Conservation (phyloP, 106 monocot species). For the Platanthera guangdongensis region DNA sequence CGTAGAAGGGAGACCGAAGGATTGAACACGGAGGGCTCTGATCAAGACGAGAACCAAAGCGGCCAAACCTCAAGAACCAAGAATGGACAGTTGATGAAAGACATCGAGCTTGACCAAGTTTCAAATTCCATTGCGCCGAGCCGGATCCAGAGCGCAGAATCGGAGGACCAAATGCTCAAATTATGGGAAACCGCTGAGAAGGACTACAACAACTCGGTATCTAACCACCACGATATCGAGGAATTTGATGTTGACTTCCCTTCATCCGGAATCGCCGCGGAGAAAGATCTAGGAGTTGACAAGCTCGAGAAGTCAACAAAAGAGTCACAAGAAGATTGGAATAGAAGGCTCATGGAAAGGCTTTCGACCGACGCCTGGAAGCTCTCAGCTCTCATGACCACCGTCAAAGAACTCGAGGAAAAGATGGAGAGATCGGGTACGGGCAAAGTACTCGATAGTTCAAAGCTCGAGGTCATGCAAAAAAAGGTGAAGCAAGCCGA, state of each 20-base stretch:
- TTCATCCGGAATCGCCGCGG: constrained; percentile 35
- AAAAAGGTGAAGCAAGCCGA: constrained; percentile 54
- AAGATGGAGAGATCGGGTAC: constrained; percentile 44
- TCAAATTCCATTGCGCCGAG: constrained; percentile 10
- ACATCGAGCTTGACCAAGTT: constrained; percentile 73
- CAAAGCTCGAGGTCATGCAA: constrained; percentile 32
- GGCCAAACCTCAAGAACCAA: constrained; percentile 16
- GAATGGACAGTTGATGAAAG: constrained; percentile 49
- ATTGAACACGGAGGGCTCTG: constrained; percentile 6
- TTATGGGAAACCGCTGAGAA: constrained; percentile 47
- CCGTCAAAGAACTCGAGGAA: constrained; percentile 35
- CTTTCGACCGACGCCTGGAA: constrained; percentile 52
- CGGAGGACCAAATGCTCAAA: constrained; percentile 52
- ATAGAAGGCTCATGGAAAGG: constrained; percentile 30
- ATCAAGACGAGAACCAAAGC: neutral
- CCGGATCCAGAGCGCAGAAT: constrained; percentile 12
- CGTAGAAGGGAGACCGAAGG: constrained; percentile 28
- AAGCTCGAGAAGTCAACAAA: constrained; percentile 25
- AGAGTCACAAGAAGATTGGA: constrained; percentile 47
- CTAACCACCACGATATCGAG: constrained; percentile 19
- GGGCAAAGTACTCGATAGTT: constrained; percentile 15
- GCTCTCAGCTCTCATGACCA: constrained; percentile 35
- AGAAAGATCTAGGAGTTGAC: constrained; percentile 69
- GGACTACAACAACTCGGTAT: constrained; percentile 13
- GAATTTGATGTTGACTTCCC: constrained; percentile 30